A percentile compares a stretch with the other conserved stretches of the same genome.
phyloP scores from a whole-genome alignment of 2,329 filamentous ascomycete genomes.

The Teratosphaeria gauchensis region DNA sequence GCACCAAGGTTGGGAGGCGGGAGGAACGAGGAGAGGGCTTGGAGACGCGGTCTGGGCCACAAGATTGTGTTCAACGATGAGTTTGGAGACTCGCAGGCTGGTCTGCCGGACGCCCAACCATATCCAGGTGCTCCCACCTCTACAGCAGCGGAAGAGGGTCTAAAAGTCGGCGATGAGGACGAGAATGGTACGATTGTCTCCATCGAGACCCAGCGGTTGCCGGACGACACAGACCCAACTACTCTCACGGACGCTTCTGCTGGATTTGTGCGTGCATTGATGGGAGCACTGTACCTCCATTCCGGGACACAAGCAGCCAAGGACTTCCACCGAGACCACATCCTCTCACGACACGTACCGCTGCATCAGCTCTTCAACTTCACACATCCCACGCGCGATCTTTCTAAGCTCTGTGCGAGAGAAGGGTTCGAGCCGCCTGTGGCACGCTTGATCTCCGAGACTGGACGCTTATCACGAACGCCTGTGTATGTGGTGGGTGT shows the following conservation, averaged over 20 bases:
- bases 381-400: slow-evolving; percentile 70
- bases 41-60: slow-evolving; percentile 62
- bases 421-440: slow-evolving; percentile 85
- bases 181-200: background rate
- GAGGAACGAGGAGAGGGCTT: slow-evolving; percentile 39
- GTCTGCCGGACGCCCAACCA: slow-evolving; percentile 18
- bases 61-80: slow-evolving; percentile 74
- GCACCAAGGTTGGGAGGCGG: slow-evolving; percentile 2
- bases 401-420: slow-evolving; percentile 70
- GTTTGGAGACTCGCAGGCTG: slow-evolving; percentile 58
- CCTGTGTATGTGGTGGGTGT: slow-evolving; percentile 93
- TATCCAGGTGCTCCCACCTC: slow-evolving; percentile 13
- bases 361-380: slow-evolving; percentile 75
- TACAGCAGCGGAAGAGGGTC: background rate
- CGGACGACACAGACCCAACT: slow-evolving; percentile 21
- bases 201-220: slow-evolving; percentile 1
- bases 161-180: background rate
- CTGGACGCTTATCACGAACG: slow-evolving; percentile 70
- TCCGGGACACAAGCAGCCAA: slow-evolving; percentile 69
- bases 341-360: slow-evolving; percentile 44
- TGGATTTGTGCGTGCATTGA: slow-evolving; percentile 70
- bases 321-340: slow-evolving; percentile 72
- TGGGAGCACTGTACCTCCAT: slow-evolving; percentile 80
- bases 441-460: slow-evolving; percentile 81
- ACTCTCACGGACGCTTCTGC: slow-evolving; percentile 54